Conservation (phyloP, 805 yeast genomes). For the Candida dendrica region DNA sequence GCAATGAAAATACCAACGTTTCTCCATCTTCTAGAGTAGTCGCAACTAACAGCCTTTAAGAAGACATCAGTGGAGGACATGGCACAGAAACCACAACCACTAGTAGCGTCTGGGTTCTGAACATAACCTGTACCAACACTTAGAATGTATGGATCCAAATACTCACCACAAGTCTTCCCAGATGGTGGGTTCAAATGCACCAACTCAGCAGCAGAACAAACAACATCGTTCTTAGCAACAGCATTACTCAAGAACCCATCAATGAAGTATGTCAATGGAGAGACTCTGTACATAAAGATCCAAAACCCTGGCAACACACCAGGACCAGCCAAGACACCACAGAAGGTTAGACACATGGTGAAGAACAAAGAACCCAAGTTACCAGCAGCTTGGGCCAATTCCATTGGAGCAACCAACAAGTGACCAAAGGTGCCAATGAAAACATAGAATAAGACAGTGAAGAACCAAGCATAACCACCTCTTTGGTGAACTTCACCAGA, state of each 20-base stretch:
- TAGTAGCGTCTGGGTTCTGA: slow-evolving; percentile 25
- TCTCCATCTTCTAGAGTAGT: slow-evolving; percentile 54
- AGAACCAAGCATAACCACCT: slow-evolving; percentile 49
- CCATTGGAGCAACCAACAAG: slow-evolving; percentile 49
- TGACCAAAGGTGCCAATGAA: slow-evolving; percentile 51
- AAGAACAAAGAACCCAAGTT: slow-evolving; percentile 49
- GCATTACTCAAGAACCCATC: slow-evolving; percentile 48
- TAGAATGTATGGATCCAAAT: slow-evolving; percentile 31
- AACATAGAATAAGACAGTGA: slow-evolving; percentile 36
- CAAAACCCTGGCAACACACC: slow-evolving; percentile 64
- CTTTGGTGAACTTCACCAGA: slow-evolving; percentile 41
- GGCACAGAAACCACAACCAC: slow-evolving; percentile 54
- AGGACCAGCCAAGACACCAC: slow-evolving; percentile 67
- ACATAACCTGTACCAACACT: slow-evolving; percentile 21
- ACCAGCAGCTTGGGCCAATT: slow-evolving; percentile 57
- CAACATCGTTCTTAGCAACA: slow-evolving; percentile 40
- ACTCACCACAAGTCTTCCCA: slow-evolving; percentile 53
- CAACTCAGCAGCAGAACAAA: slow-evolving; percentile 42
- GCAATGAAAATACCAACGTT: slow-evolving; percentile 51
- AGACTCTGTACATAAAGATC: slow-evolving; percentile 69
- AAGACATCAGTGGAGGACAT: slow-evolving; percentile 50
- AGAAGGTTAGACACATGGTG: slow-evolving; percentile 60
- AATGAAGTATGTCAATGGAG: slow-evolving; percentile 65
- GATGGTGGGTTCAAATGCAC: slow-evolving; percentile 42
- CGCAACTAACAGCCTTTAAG: slow-evolving; percentile 36